Evolutionary conservation across 208 protist species (phyloP), one percentile per base, ranked within the genome.

Genomic region (Angomonas desouzai): DNA sequence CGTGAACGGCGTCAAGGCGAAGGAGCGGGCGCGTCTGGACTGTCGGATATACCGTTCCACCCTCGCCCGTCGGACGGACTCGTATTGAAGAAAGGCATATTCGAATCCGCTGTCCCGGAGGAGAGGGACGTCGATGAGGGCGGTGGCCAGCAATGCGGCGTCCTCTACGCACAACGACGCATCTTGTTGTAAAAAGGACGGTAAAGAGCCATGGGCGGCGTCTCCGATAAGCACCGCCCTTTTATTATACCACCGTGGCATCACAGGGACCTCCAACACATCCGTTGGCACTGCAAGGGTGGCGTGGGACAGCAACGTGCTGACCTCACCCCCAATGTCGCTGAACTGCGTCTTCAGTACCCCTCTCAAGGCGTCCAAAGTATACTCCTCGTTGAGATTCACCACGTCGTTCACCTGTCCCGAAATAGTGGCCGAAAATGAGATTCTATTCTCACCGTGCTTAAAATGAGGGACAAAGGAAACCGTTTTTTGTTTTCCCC

Each of bases 241-340:
- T 22, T 83, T 83, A 69, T 96, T 96, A 71, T 76, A 93, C 87
- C 90, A 96, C 20, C 87, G 81, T 27, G 90, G 86, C 86, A 96
- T 93, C 40, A 96, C 73, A 28, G 90, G 90, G 16, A 92, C 87
- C 68, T 96, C 87, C 28, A 92, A 43, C 18, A 84, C 58, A 74
- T 93, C 85, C n/a, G 69, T 76, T 10, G 82, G 82, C 18, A 91
- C 61, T 48, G 83, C 87, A 25, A 93, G 34, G 27, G 76, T 76
- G 20, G 85, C 87, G 11, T 53, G 28, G 3, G 64, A 30, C 3
- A 96, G 68, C 18, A 87, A 49, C 18, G 43, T 16, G 0, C 62
- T 49, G 2, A 92, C 64, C 25, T 73, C 48, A 27, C 66, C 64
- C 25, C 75, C 78, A 66, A 92, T 93, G 33, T 25, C 25, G 10